phyloP scores from a whole-genome alignment of 805 yeast genomes.

The Candida xiaguanensis region DNA sequence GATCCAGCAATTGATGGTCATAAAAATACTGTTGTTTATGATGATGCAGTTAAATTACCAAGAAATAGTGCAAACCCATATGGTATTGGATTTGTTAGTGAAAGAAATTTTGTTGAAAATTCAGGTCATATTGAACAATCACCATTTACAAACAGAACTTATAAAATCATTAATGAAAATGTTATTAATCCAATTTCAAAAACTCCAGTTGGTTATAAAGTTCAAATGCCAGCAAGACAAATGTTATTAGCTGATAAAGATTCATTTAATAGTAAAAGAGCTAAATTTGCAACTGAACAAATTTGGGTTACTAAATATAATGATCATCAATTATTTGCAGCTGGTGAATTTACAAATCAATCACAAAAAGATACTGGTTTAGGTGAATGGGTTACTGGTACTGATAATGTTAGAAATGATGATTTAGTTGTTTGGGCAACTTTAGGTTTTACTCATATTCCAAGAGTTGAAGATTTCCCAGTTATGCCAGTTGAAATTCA shows the following conservation, averaged over 20 bases:
- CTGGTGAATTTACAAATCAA: slow-evolving; percentile 86
- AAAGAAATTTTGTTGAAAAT: slow-evolving; percentile 63
- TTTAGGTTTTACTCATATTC: slow-evolving; percentile 76
- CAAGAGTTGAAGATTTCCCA: slow-evolving; percentile 84
- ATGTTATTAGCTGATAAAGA: slow-evolving; percentile 65
- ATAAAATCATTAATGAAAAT: slow-evolving; percentile 72
- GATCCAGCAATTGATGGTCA: slow-evolving; percentile 84
- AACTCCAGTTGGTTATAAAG: slow-evolving; percentile 74
- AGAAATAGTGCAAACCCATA: slow-evolving; percentile 56
- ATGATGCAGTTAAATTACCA: slow-evolving; percentile 63
- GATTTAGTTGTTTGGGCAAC: slow-evolving; percentile 82
- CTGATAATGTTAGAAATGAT: slow-evolving; percentile 66
- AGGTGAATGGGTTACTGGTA: slow-evolving; percentile 66
- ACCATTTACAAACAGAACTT: slow-evolving; percentile 70
- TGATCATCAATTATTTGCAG: slow-evolving; percentile 71
- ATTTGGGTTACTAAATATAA: slow-evolving; percentile 78
- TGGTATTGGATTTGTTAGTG: slow-evolving; percentile 65
- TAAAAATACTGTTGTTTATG: slow-evolving; percentile 67
- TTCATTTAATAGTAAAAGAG: slow-evolving; percentile 67
- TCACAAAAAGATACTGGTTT: slow-evolving; percentile 68
- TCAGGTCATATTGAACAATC: slow-evolving; percentile 72
- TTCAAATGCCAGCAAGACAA: slow-evolving; percentile 70
- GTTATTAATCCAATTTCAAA: slow-evolving; percentile 64
- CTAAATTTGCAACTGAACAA: slow-evolving; percentile 71
- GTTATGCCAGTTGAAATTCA: slow-evolving; percentile 85